Evolutionary conservation across 148 eudicot species (phyloP).

Genomic region (Nepenthes mirabilis): DNA sequence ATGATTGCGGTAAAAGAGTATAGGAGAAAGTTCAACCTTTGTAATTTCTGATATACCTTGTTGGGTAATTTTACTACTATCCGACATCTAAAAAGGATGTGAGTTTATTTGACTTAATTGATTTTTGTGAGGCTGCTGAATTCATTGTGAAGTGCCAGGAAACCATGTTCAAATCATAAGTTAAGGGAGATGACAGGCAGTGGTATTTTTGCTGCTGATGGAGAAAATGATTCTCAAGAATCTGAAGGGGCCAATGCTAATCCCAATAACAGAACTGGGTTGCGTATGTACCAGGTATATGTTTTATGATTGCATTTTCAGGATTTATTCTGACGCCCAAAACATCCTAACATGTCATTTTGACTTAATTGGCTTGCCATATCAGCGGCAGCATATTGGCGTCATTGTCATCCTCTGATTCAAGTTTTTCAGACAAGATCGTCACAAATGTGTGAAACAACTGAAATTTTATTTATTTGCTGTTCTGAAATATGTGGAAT

Average conservation of each 20-base stretch:
- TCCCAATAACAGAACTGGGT: slow-evolving; percentile 8
- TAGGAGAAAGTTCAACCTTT: too few species aligned
- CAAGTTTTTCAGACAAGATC: too few species aligned
- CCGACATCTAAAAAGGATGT: too few species aligned
- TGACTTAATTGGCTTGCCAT: too few species aligned
- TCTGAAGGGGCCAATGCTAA: slow-evolving; percentile 4
- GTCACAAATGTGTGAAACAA: neutral
- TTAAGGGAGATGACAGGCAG: slow-evolving; percentile 15
- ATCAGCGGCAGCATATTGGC: too few species aligned
- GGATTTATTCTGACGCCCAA: too few species aligned
- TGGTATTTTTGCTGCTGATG: slow-evolving; percentile 10
- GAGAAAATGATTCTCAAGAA: slow-evolving; percentile 7
- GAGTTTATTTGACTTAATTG: neutral
- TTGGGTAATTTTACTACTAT: too few species aligned
- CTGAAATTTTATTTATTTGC: neutral
- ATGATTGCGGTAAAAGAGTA: too few species aligned
- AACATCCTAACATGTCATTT: too few species aligned
- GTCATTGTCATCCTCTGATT: neutral
- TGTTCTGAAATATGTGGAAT: neutral
- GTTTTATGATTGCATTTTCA: neutral
- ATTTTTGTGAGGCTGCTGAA: neutral
- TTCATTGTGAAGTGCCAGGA: slow-evolving; percentile 1
- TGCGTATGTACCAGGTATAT: slow-evolving; percentile 13
- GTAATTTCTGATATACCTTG: too few species aligned
- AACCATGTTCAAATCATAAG: slow-evolving; percentile 12